A percentile compares a stretch with the other conserved stretches of the same genome.
phyloP scores from a whole-genome alignment of 176 grass and related monocot species.

The Guadua angustifolia region DNA sequence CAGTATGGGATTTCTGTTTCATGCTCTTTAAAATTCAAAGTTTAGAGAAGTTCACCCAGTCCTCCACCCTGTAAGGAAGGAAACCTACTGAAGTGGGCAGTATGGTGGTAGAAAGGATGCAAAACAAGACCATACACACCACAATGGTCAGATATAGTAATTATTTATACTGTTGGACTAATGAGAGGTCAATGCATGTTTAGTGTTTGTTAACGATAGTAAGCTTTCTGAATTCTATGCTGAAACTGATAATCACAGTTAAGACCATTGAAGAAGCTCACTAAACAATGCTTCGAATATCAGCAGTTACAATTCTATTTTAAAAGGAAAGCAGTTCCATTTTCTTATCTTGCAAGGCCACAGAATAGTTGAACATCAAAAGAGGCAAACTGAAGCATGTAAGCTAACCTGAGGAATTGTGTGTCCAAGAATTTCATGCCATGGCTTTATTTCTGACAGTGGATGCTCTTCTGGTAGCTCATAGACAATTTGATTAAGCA shows the following conservation, averaged over 20 bases:
- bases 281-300: not conserved
- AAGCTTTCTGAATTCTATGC: not conserved
- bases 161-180: not conserved
- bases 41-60: too few species aligned
- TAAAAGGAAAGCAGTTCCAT: not conserved
- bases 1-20: too few species aligned
- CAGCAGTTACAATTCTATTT: not conserved
- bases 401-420: constrained; percentile 80
- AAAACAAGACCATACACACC: not conserved
- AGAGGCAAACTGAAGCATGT: constrained; percentile 20
- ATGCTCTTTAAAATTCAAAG: too few species aligned
- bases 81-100: too few species aligned
- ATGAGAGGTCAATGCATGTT: not conserved
- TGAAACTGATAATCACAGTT: not conserved
- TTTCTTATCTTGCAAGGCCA: not conserved
- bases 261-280: not conserved
- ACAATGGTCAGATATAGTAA: not conserved
- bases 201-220: not conserved
- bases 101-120: not conserved
- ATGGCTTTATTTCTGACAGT: constrained; percentile 71
- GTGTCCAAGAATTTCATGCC: constrained; percentile 91
- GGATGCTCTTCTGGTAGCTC: constrained; percentile 84
- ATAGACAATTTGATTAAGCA: constrained; percentile 90
- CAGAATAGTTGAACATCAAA: not conserved
- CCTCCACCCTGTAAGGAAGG: too few species aligned